Base-by-base conservation (phyloP, 1,284 basidiomycete species). In the Pyrrhoderma lamaoense region DNA sequence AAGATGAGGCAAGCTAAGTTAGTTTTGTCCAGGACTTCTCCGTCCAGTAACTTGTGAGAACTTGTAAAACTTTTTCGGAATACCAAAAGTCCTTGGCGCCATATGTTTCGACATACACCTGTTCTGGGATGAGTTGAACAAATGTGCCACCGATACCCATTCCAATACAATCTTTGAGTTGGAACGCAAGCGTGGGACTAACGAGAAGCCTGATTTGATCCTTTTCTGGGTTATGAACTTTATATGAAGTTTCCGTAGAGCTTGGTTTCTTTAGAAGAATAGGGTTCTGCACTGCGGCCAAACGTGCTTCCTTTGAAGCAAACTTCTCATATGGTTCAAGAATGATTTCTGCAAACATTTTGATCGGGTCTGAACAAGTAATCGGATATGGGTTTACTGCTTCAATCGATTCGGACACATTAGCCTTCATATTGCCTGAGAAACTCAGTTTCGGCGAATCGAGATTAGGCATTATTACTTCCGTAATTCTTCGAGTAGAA, bases 121-220 rank as follows among this genome's bases (percentile, higher is more conserved):
- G 60, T 47, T 61, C 64, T 50, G 76, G 71, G 19, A 64, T 75
- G 39, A 84, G 64, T 63, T 85, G 80, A 2, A 85, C 73, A 74
- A 77, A 85, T 47, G 76, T 75, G 13, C 74, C 83, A 2, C 70
- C 71, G 34, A 82, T 51, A 1, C 77, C 78, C 66, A 84, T 75
- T 0, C 79, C 79, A 9, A 16, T 51, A 8, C 37, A 25, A 0
- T 74, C 61, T 2, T 60, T 56, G 16, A 85, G 58, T 31, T 66
- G 63, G 35, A 75, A 71, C 4, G 71, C 64, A 0, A 69, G 60
- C n/a, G 63, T 62, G 0, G 73, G 70, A 31, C 73, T 68, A n/a
- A 83, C 65, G 18, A 82, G 68, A 2, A 84, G 63, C 2, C 69
- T 72, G 57, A 86, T 82, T 31, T 65, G 70, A 56, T 84, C 76